These are phyloP conservation scores for Lipomyces spencermartinsiae DNA, from an alignment of 805 yeast species.

Conservation along the genomic window DNA sequence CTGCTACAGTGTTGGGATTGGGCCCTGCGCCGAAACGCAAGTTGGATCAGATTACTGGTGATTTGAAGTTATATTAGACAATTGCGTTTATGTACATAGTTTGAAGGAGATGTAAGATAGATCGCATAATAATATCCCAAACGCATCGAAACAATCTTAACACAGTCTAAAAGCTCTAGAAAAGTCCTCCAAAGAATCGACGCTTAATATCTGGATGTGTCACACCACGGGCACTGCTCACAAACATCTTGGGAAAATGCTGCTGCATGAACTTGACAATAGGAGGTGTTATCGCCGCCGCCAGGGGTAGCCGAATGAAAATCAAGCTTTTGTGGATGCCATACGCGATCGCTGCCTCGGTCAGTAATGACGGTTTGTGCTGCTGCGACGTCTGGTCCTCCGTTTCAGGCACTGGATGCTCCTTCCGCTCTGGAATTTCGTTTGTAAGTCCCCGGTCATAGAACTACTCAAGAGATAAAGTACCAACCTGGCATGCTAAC, in stretches of 20 bases:
- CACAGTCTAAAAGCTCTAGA: slow-evolving; percentile 11
- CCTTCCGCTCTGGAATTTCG: neutral
- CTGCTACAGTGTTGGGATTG: slow-evolving; percentile 93
- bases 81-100: neutral
- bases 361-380: slow-evolving; percentile 56
- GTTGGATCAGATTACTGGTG: slow-evolving; percentile 82
- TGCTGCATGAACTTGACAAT: slow-evolving; percentile 83
- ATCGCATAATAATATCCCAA: neutral
- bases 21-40: slow-evolving; percentile 92
- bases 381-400: neutral
- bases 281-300: slow-evolving; percentile 90
- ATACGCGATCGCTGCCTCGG: slow-evolving; percentile 89
- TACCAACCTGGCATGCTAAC: slow-evolving; percentile 4
- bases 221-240: slow-evolving; percentile 25
- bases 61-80: slow-evolving; percentile 69
- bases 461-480: neutral
- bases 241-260: slow-evolving; percentile 55
- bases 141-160: neutral
- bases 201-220: slow-evolving; percentile 29
- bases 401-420: neutral
- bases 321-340: slow-evolving; percentile 85
- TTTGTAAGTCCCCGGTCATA: neutral
- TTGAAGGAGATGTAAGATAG: neutral
- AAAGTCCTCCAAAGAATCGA: slow-evolving; percentile 28
- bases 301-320: slow-evolving; percentile 81